phyloP scores from a whole-genome alignment of 495 filamentous ascomycete species.

The Annulohypoxylon maeteangense region DNA sequence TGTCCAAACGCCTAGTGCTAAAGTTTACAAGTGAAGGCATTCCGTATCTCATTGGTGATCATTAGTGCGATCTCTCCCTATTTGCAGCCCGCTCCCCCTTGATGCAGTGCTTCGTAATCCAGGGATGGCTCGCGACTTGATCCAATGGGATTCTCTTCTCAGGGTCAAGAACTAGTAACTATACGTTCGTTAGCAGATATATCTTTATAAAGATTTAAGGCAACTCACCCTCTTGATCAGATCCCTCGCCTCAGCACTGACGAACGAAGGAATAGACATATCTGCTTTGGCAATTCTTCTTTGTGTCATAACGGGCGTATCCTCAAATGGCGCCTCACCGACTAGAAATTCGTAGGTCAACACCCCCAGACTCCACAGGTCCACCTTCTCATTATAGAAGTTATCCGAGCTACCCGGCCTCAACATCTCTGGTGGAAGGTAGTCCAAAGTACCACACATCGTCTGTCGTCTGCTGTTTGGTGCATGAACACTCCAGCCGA shows the following conservation, averaged over 20 bases:
- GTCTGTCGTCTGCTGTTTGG: slow-evolving; percentile 94
- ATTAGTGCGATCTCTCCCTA: slow-evolving; percentile 52
- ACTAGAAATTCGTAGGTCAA: slow-evolving; percentile 96
- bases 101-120: slow-evolving; percentile 96
- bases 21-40: slow-evolving; percentile 32
- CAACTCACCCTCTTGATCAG: slow-evolving; percentile 84
- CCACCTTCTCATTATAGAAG: slow-evolving; percentile 93
- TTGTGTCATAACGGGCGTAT: slow-evolving; percentile 94
- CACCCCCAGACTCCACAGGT: slow-evolving; percentile 95
- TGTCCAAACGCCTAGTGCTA: slow-evolving; percentile 32
- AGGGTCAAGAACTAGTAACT: slow-evolving; percentile 93
- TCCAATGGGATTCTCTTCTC: slow-evolving; percentile 92
- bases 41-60: slow-evolving; percentile 27
- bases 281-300: slow-evolving; percentile 87
- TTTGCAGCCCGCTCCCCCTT: slow-evolving; percentile 75
- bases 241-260: slow-evolving; percentile 90
- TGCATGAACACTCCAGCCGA: slow-evolving; percentile 98
- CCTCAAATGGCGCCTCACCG: slow-evolving; percentile 96
- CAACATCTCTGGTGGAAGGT: slow-evolving; percentile 98
- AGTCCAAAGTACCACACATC: slow-evolving; percentile 97
- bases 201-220: not conserved
- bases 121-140: slow-evolving; percentile 89
- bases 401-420: slow-evolving; percentile 80
- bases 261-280: slow-evolving; percentile 90
- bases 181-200: slow-evolving; percentile 25